Evolutionary conservation across 1,139 yeast genomes (phyloP), one percentile per base, ranked within the genome.

Genomic region (Geotrichum europaeum): DNA sequence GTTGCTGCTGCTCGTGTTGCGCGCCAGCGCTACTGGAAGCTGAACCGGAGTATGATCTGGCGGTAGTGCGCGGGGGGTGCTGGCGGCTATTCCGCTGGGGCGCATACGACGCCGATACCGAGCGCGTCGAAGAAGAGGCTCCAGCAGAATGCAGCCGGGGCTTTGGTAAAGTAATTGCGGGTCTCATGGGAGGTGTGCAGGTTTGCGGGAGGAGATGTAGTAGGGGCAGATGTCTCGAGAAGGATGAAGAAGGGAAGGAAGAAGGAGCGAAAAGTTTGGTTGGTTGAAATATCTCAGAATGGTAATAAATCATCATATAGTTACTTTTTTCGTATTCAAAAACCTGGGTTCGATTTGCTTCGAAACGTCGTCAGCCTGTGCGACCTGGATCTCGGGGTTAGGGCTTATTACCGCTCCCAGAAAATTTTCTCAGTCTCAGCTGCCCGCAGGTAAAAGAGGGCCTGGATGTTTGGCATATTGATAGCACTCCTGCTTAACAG

Each of bases 91-190:
- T 40, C 13, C 18, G n/a, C 47, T 40, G 47, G 47, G 47, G 47
- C n/a, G 22, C 18, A n/a, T 40, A 40, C 12, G 47, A 40, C 2
- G 47, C 47, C 5, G 47, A 40, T 2, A 40, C 18, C 3, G 47
- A 40, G 10, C 47, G 47, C 47, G n/a, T 40, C 20, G 47, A 40
- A 40, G 47, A 40, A 4, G 47, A 15, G 20, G 47, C 18, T n/a
- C 47, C 47, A n/a, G 47, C 13, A 2, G 47, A 7, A n/a, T 55
- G 58, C 13, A 55, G 40, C 53, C 58, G 54, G 28, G 58, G 54
- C 58, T 55, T 55, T 28, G 58, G 58, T 36, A 55, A 28, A n/a
- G 58, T 50, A 49, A 55, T 50, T 49, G 54, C 54, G 28, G 58
- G 43, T 55, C 51, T 50, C 58, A 55, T 55, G 51, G 1, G 18